A percentile compares a stretch with the other conserved stretches of the same genome.
Conservation (phyloP, 805 yeast genomes). For the Spathaspora passalidarum region DNA sequence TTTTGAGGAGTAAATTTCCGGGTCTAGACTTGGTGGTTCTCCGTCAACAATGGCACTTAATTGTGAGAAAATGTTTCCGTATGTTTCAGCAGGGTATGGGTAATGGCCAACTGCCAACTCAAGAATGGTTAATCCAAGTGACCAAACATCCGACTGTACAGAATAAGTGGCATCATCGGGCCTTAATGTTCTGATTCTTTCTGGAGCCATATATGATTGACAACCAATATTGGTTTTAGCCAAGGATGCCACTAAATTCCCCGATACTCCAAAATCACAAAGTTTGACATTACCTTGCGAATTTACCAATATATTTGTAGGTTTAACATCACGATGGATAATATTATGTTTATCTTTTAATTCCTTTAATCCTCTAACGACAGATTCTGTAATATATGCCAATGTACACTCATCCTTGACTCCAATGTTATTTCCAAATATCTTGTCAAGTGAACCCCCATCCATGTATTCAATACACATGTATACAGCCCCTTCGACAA, state of each 20-base stretch:
- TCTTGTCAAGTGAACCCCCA: slow-evolving; percentile 88
- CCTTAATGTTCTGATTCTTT: slow-evolving; percentile 72
- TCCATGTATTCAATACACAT: slow-evolving; percentile 99
- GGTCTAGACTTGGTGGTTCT: slow-evolving; percentile 81
- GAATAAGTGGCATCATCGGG: slow-evolving; percentile 82
- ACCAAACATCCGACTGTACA: slow-evolving; percentile 95
- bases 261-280: slow-evolving; percentile 96
- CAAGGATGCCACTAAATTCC: slow-evolving; percentile 89
- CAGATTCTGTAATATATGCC: slow-evolving; percentile 76
- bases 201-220: slow-evolving; percentile 99
- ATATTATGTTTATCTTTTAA: slow-evolving; percentile 88
- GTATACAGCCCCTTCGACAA: slow-evolving; percentile 95
- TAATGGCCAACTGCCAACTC: slow-evolving; percentile 89
- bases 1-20: slow-evolving; percentile 58
- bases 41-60: slow-evolving; percentile 96
- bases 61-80: slow-evolving; percentile 85
- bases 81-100: slow-evolving; percentile 96
- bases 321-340: slow-evolving; percentile 95
- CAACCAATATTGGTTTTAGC: slow-evolving; percentile 97
- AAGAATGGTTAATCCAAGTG: slow-evolving; percentile 81
- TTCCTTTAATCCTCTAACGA: slow-evolving; percentile 75
- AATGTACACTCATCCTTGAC: slow-evolving; percentile 70
- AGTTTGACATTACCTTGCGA: slow-evolving; percentile 83
- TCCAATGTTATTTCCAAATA: slow-evolving; percentile 64
- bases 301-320: slow-evolving; percentile 86